A percentile compares a stretch with the other conserved stretches of the same genome.
Evolutionary conservation across 495 filamentous ascomycete genomes (phyloP).

Genomic region (Neohortaea acidophila): DNA sequence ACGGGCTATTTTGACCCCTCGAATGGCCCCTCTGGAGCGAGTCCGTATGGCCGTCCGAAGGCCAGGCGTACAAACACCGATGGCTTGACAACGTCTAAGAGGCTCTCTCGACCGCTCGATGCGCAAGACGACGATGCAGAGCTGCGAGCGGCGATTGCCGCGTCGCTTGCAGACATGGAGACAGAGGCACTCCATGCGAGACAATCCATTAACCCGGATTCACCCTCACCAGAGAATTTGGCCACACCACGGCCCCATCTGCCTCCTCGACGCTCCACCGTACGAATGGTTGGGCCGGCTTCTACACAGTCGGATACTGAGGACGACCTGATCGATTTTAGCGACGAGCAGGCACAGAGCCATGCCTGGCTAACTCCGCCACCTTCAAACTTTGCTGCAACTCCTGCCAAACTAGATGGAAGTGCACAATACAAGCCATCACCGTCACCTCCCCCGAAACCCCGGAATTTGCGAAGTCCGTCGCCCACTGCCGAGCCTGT

Average conservation of each 20-base stretch:
- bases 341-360: conserved; percentile 10
- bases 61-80: conserved; percentile 10
- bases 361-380: conserved; percentile 10
- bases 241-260: conserved; percentile 13
- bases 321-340: conserved; percentile 26
- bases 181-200: conserved; percentile 15
- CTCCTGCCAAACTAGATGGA: conserved; percentile 1
- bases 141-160: conserved; percentile 25
- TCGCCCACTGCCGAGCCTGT: conserved; percentile 11
- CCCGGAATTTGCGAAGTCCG: conserved; percentile 22
- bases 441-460: conserved; percentile 25
- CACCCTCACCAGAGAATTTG: conserved; percentile 4
- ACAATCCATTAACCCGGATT: conserved; percentile 18
- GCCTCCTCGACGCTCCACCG: conserved; percentile 17
- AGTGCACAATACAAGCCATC: conserved; percentile 9
- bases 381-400: neutral
- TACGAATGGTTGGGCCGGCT: conserved; percentile 8
- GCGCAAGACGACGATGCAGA: conserved; percentile 25
- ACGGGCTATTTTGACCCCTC: conserved; percentile 65
- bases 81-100: conserved; percentile 6
- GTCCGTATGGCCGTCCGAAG: conserved; percentile 18
- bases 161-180: conserved; percentile 26
- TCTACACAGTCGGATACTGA: conserved; percentile 6
- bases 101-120: conserved; percentile 11
- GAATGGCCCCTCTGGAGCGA: conserved; percentile 29